Evolutionary conservation across 345 rosid species (phyloP).

Genomic region (Arabidopsis suecica): DNA sequence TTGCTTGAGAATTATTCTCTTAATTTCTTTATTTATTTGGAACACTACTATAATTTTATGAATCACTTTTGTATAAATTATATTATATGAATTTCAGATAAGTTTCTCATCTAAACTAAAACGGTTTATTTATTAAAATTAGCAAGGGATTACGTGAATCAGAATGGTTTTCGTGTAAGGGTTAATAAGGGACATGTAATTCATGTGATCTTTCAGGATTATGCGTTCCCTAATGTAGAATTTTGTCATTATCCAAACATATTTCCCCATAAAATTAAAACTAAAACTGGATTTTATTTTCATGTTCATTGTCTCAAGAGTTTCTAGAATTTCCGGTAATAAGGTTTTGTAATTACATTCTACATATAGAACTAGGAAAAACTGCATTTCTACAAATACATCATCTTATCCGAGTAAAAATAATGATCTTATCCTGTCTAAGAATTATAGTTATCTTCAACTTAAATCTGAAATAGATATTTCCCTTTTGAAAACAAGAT

Average conservation of each 20-base stretch:
- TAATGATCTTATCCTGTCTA: background rate
- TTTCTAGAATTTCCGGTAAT: background rate
- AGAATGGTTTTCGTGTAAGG: conserved; percentile 29
- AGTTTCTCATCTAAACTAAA: too few species aligned
- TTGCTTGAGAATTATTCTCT: conserved; percentile 39
- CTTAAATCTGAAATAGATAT: background rate
- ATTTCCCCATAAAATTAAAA: background rate
- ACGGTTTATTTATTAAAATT: too few species aligned
- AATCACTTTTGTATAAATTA: too few species aligned
- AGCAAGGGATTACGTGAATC: conserved; percentile 10
- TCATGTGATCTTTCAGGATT: conserved; percentile 30
- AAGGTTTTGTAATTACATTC: background rate
- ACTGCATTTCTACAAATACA: background rate
- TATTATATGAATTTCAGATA: too few species aligned
- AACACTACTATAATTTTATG: background rate
- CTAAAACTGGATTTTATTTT: background rate
- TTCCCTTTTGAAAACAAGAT: background rate
- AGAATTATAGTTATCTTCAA: conserved; percentile 2
- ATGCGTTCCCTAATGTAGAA: background rate
- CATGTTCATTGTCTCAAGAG: background rate
- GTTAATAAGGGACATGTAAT: conserved; percentile 27
- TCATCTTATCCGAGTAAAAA: background rate
- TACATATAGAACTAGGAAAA: background rate
- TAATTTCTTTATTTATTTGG: conserved; percentile 22
- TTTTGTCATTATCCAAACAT: conserved; percentile 24